These are phyloP conservation scores for Tuber magnatum DNA, from an alignment of 495 filamentous ascomycete genomes.

Conservation along the genomic window DNA sequence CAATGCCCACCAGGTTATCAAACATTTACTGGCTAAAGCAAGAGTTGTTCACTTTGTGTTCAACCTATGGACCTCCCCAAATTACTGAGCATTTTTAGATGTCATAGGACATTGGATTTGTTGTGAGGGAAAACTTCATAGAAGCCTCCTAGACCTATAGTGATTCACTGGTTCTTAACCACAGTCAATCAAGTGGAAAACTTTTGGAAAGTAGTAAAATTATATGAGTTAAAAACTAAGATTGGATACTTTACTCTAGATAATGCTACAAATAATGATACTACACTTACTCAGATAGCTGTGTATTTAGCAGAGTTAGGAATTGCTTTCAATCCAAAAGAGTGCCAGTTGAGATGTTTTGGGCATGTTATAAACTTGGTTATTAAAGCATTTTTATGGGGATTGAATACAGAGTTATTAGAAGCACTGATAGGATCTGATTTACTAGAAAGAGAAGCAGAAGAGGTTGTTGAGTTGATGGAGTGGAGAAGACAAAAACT, in stretches of 20 bases:
- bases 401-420: not conserved
- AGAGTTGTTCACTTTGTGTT: not conserved
- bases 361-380: too few species aligned
- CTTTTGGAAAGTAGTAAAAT: constrained; percentile 14
- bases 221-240: constrained; percentile 13
- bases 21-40: not conserved
- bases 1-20: not conserved
- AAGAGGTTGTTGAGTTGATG: constrained; percentile 4
- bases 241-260: constrained; percentile 25
- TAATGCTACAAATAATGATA: constrained; percentile 12
- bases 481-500: constrained; percentile 18
- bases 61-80: not conserved
- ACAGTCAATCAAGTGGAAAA: constrained; percentile 14
- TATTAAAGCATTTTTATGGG: constrained; percentile 7
- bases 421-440: not conserved
- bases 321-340: too few species aligned
- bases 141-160: not conserved
- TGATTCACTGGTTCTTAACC: constrained; percentile 8
- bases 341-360: too few species aligned
- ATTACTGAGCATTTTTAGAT: not conserved
- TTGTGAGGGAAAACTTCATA: not conserved
- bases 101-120: constrained; percentile 13
- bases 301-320: too few species aligned
- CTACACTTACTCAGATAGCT: too few species aligned
- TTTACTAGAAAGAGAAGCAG: not conserved